Conservation (phyloP, 306 rosid genomes). For the Dalbergia oliveri region DNA sequence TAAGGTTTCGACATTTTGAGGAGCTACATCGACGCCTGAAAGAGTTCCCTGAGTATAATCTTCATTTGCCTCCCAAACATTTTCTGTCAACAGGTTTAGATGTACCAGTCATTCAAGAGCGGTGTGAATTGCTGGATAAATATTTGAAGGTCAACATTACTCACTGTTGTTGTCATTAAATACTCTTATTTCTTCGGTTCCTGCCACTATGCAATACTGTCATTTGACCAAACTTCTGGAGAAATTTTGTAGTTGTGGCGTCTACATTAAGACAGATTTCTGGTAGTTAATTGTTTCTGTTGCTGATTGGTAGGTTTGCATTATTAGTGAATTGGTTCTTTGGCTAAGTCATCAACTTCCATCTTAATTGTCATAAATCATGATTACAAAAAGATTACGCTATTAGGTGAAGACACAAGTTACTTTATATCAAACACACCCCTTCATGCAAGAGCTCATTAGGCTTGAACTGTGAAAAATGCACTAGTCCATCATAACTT, state of each 20-base stretch:
- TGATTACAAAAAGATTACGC: background rate
- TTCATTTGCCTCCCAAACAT: constrained; percentile 98
- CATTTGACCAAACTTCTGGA: constrained; percentile 26
- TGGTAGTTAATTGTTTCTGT: constrained; percentile 31
- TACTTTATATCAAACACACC: background rate
- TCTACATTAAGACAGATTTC: constrained; percentile 17
- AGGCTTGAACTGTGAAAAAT: background rate
- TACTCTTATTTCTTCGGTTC: constrained; percentile 31
- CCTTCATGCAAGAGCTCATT: background rate
- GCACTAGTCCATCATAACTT: background rate
- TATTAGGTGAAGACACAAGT: background rate
- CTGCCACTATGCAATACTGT: constrained; percentile 25
- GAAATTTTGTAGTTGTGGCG: constrained; percentile 20
- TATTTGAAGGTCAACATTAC: constrained; percentile 79
- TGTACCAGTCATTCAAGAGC: constrained; percentile 83
- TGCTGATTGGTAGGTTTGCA: constrained; percentile 32
- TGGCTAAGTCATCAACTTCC: constrained; percentile 31
- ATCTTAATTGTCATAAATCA: background rate
- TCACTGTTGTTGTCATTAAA: constrained; percentile 27
- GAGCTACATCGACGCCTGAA: constrained; percentile 95
- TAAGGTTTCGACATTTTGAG: constrained; percentile 98
- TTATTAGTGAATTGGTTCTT: constrained; percentile 16
- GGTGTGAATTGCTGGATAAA: constrained; percentile 83
- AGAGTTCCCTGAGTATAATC: constrained; percentile 89
- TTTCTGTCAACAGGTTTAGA: constrained; percentile 95